Base-by-base conservation (phyloP, 2,329 filamentous ascomycete species). In the Claviceps humidiphila region DNA sequence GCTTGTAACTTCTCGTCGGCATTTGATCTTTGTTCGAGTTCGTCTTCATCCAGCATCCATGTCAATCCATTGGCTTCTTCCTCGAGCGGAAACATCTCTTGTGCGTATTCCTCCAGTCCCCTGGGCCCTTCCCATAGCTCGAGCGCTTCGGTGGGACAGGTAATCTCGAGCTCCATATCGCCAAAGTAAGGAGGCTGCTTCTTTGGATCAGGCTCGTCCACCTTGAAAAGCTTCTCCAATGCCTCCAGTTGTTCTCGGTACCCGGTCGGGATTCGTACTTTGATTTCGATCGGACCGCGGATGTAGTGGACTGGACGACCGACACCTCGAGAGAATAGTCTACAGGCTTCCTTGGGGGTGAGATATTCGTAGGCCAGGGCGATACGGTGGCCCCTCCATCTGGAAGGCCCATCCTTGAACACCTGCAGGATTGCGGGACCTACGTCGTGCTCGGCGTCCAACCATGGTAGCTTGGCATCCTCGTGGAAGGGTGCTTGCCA, bases 401-500 rank as follows among this genome's bases (percentile, higher is more conserved):
- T 89, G 58, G 77, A 75, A 5, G 87, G 78, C 1, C 91, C 91
- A 65, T 97, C 90, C 68, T 96, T 97, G 76, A 97, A 91, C 52
- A 97, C 84, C 65, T 97, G 91, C 52, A 95, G 74, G 47, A 97
- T 81, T 2, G 91, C 88, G 1, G 93, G 89, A 4, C 93, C 93
- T 44, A 96, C 85, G 61, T 98, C 93, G 63, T 97, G 91, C 68
- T 97, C 93, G 4, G 90, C 89, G 63, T 98, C 93, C 41, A 98
- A 74, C 89, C 91, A 98, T 0, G 93, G 93, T 40, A 98, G 75
- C 57, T 89, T 88, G 53, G 85, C 85, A 60, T 95, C 80, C 2
- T 89, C 87, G 61, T 95, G 87, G 67, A 97, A 97, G 0, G 93
- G 93, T 1, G 91, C 91, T 63, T 89, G 83, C 93, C 93, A 97